Percentiles rank a stretch among this genome's conserved stretches.
These are phyloP conservation scores for Clohesyomyces aquaticus DNA, from an alignment of 495 filamentous ascomycete genomes.

Conservation along the genomic window DNA sequence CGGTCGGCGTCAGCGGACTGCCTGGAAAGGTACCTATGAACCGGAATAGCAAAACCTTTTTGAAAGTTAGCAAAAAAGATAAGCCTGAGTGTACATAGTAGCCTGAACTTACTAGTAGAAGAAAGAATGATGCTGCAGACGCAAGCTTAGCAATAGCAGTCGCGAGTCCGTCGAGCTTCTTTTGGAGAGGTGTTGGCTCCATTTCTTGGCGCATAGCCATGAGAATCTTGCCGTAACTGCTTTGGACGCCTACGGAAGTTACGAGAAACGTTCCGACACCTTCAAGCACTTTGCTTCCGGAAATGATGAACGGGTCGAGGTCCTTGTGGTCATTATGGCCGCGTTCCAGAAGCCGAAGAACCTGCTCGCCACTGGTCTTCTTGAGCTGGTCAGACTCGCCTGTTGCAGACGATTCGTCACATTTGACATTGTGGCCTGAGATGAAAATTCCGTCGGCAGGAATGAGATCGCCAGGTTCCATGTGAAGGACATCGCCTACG, in stretches of 20 bases:
- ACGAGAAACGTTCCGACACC: constrained; percentile 66
- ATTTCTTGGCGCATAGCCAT: constrained; percentile 89
- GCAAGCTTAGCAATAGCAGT: constrained; percentile 94
- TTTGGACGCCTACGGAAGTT: constrained; percentile 82
- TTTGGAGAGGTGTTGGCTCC: constrained; percentile 92
- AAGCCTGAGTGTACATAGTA: no score
- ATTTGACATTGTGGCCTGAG: constrained; percentile 59
- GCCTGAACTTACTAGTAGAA: no score
- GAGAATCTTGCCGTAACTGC: constrained; percentile 87
- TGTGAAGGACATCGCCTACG: constrained; percentile 79
- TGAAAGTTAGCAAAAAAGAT: no score
- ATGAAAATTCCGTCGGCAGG: constrained; percentile 48
- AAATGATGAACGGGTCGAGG: constrained; percentile 91
- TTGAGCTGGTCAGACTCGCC: constrained; percentile 71
- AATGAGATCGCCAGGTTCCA: constrained; percentile 85
- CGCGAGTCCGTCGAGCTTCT: constrained; percentile 86
- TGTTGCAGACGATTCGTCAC: constrained; percentile 70
- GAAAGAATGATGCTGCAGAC: constrained; percentile 75
- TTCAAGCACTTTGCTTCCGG: constrained; percentile 88
- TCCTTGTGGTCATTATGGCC: constrained; percentile 72
- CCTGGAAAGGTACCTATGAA: constrained; percentile 72
- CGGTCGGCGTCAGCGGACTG: constrained; percentile 59
- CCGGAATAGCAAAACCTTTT: constrained; percentile 89
- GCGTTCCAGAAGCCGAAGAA: constrained; percentile 73
- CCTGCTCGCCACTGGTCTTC: constrained; percentile 74